These are phyloP conservation scores for Aristolochia californica DNA, from an alignment of 164 flowering plant species.

Conservation along the genomic window DNA sequence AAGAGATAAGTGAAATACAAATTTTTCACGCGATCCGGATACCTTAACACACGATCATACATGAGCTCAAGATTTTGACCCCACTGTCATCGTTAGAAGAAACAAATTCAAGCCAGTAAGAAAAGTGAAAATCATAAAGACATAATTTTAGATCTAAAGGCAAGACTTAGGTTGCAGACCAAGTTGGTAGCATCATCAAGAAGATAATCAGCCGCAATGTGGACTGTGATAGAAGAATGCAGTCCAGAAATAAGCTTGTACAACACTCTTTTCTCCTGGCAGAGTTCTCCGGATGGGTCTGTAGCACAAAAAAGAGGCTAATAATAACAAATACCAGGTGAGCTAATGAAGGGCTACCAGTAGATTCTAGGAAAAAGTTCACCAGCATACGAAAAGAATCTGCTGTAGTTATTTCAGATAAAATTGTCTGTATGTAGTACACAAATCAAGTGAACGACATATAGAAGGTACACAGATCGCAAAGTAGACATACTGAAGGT, in stretches of 20 bases:
- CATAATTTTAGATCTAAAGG: not conserved
- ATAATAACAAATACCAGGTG: too few relatives aligned
- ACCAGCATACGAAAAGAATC: too few relatives aligned
- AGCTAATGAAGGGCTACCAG: too few relatives aligned
- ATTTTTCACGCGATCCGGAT: conserved; percentile 84
- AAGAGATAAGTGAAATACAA: conserved; percentile 89
- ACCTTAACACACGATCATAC: conserved; percentile 73
- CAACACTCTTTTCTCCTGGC: conserved; percentile 69
- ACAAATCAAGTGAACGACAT: too few relatives aligned
- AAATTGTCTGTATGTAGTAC: too few relatives aligned
- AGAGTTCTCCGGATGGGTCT: conserved; percentile 75
- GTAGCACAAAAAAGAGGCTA: conserved; percentile 5
- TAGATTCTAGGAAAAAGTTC: too few relatives aligned
- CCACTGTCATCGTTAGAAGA: conserved; percentile 49
- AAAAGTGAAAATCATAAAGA: not conserved
- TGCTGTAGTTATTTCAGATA: too few relatives aligned
- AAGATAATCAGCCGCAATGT: conserved; percentile 87
- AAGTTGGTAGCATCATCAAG: conserved; percentile 56
- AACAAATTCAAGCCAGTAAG: not conserved
- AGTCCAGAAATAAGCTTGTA: conserved; percentile 92
- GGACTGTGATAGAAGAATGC: conserved; percentile 85
- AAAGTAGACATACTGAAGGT: too few relatives aligned
- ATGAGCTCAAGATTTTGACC: conserved; percentile 64
- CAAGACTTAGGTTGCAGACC: conserved; percentile 11
- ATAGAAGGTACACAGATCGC: too few relatives aligned